These are phyloP conservation scores for Globisporangium middletonii DNA, from an alignment of 352 stramenopile species.

Conservation along the genomic window DNA sequence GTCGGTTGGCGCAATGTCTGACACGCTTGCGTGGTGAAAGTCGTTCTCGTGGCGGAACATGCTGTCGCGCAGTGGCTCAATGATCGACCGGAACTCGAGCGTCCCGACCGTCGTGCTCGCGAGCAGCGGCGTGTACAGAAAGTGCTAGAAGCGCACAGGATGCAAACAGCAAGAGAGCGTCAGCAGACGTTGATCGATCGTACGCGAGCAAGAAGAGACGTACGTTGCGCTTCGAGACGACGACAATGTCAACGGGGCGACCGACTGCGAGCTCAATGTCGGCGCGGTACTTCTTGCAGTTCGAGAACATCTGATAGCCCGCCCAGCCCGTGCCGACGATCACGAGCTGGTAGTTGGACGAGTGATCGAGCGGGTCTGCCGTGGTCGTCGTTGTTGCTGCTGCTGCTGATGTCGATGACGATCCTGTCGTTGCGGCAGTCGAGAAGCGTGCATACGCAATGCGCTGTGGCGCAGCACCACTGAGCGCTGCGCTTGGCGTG, in stretches of 20 bases:
- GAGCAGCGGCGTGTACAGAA: conserved; percentile 97
- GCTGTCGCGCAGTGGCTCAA: conserved; percentile 92
- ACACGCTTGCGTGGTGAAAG: conserved; percentile 69
- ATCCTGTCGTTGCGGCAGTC: neutral
- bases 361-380: conserved; percentile 5
- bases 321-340: conserved; percentile 79
- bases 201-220: neutral
- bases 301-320: conserved; percentile 67
- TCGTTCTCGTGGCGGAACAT: conserved; percentile 66
- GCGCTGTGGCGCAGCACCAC: too few species aligned
- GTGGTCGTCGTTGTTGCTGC: neutral
- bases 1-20: conserved; percentile 67
- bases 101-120: conserved; percentile 93
- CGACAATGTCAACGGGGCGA: conserved; percentile 61
- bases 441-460: neutral
- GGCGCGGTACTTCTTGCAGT: conserved; percentile 70
- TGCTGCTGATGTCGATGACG: neutral
- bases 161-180: conserved; percentile 4
- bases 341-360: conserved; percentile 62
- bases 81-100: conserved; percentile 96
- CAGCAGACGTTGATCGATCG: neutral
- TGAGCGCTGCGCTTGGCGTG: neutral
- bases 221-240: conserved; percentile 81
- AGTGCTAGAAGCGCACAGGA: conserved; percentile 66
- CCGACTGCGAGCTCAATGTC: conserved; percentile 61